Evolutionary conservation across 1,284 basidiomycete genomes (phyloP).

Genomic region (Kalmanozyma brasiliensis): DNA sequence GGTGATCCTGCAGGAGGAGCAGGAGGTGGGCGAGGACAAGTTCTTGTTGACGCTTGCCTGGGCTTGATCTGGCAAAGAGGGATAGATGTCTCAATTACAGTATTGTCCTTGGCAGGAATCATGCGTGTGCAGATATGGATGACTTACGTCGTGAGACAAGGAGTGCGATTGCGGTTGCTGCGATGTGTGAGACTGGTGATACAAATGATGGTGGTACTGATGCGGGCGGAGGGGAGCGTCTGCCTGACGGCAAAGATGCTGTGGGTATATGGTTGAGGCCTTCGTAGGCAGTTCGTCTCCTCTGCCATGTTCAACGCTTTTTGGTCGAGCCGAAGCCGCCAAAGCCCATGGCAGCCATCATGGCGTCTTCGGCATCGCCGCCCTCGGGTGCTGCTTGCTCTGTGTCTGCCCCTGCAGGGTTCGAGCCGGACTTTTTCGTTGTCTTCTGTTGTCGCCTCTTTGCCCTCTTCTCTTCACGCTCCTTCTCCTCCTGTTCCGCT

Average conservation of each 20-base stretch:
- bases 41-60: constrained; percentile 72
- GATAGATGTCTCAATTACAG: not conserved
- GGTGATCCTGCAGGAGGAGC: constrained; percentile 82
- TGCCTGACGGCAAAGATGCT: too few relatives aligned
- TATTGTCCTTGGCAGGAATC: not conserved
- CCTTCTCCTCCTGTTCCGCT: constrained; percentile 71
- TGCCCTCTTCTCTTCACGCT: constrained; percentile 75
- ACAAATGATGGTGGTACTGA: too few relatives aligned
- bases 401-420: not conserved
- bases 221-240: too few relatives aligned
- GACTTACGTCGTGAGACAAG: not conserved
- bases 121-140: not conserved
- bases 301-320: constrained; percentile 20
- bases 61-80: constrained; percentile 16
- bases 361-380: constrained; percentile 71
- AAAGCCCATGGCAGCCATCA: constrained; percentile 91
- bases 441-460: constrained; percentile 79
- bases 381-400: not conserved
- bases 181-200: constrained; percentile 2
- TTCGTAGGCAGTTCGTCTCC: too few relatives aligned
- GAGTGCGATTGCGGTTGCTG: not conserved
- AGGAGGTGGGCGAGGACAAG: constrained; percentile 85
- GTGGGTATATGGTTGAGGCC: not conserved
- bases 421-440: constrained; percentile 67
- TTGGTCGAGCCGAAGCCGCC: constrained; percentile 86